Evolutionary conservation across 73 alveolate genomes (phyloP), one percentile per base, ranked within the genome.

Genomic region (Paramecium sonneborni): DNA sequence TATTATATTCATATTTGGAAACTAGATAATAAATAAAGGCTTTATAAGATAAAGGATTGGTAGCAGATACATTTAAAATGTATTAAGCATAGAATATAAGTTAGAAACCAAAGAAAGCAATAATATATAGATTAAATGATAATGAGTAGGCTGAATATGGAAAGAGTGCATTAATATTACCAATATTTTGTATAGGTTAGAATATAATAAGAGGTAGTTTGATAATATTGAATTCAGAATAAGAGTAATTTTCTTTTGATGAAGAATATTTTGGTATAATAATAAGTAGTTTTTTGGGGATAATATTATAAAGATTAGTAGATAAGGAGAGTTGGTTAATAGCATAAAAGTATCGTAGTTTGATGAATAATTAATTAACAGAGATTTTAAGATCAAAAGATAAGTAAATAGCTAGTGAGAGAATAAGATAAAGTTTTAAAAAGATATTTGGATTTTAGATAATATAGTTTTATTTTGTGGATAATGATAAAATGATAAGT

Each of bases 251-350:
- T 70, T 69, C 89, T 14, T 88, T 70, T 68, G 94, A 88, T 88
- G 94, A 88, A 88, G 94, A 88, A 88, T 88, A 88, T 48, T 70
- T 88, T 30, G 87, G 94, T 3, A 88, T 88, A 7, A 38, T 88
- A 39, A 32, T 88, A n/a, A 39, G 85, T 24, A 14, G 74, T 26
- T 70, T 30, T 69, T 48, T 88, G 24, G 57, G 57, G 11, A 35
- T 30, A 9, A 35, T 43, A 1, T 10, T 88, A 37, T 26, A 79
- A 21, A 79, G 90, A 23, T 41, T 43, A 28, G 44, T 79, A n/a
- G 90, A 79, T 79, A 23, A 43, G 30, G 46, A 74, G 38, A 37
- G 62, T 3, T 68, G 87, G 79, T 34, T 23, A 30, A 88, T 72
- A 14, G 74, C 88, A 3, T 57, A 69, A 20, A 88, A 44, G 39